A percentile compares a stretch with the other conserved stretches of the same genome.
Evolutionary conservation across 2,329 filamentous ascomycete species (phyloP).

Genomic region (Trichoderma sp.): DNA sequence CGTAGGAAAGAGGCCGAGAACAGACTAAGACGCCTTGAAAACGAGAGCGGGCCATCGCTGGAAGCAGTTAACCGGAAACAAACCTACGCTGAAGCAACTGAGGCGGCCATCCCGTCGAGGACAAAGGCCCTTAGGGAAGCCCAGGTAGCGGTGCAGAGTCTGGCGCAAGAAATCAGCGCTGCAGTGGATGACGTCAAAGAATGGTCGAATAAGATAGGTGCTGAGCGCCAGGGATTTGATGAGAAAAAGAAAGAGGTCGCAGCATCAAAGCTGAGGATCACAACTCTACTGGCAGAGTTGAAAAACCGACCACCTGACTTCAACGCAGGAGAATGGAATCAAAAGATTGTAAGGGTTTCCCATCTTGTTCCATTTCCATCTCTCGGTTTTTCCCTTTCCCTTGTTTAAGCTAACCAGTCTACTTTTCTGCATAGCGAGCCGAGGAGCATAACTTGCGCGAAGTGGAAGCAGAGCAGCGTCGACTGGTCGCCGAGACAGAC

Average conservation of each 20-base stretch:
- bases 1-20: slow-evolving; percentile 51
- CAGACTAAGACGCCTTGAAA: slow-evolving; percentile 59
- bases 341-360: slow-evolving; percentile 58
- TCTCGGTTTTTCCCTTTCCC: slow-evolving; percentile 19
- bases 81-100: slow-evolving; percentile 58
- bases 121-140: slow-evolving; percentile 51
- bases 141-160: slow-evolving; percentile 49
- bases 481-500: slow-evolving; percentile 37
- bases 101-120: slow-evolving; percentile 53
- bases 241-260: slow-evolving; percentile 51
- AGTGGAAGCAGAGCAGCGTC: slow-evolving; percentile 42
- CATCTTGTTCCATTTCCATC: background rate
- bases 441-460: slow-evolving; percentile 56
- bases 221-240: slow-evolving; percentile 48
- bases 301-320: slow-evolving; percentile 64
- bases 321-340: slow-evolving; percentile 67
- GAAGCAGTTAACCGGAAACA: slow-evolving; percentile 67
- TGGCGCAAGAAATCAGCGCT: slow-evolving; percentile 38
- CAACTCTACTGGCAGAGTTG: slow-evolving; percentile 58
- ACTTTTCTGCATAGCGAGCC: slow-evolving; percentile 48
- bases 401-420: background rate
- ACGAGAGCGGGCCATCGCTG: slow-evolving; percentile 62
- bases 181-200: slow-evolving; percentile 42
- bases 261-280: slow-evolving; percentile 55
- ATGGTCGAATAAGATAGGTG: slow-evolving; percentile 44